These are phyloP conservation scores for Starmerella riodocensis DNA, from an alignment of 805 yeast genomes.

Conservation along the genomic window DNA sequence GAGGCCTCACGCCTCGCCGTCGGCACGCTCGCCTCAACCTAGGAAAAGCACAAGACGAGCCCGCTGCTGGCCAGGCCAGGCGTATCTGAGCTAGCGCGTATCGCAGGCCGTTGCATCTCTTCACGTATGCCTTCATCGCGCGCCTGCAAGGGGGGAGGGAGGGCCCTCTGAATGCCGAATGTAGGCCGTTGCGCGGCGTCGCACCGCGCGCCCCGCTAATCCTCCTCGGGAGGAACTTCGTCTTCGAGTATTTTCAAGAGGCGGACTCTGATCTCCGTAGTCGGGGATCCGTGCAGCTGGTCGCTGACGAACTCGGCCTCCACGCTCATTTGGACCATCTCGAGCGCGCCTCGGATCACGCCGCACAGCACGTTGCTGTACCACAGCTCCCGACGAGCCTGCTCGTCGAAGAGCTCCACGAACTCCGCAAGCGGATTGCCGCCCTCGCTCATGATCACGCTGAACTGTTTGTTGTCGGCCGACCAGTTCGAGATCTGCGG, in stretches of 20 bases:
- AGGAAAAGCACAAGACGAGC: no score
- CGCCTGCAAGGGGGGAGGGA: no score
- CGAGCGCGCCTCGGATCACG: conserved; percentile 77
- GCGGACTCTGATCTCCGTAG: conserved; percentile 65
- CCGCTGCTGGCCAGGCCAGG: no score
- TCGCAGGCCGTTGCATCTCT: no score
- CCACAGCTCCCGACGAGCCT: conserved; percentile 66
- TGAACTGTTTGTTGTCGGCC: conserved; percentile 58
- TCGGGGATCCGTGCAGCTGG: conserved; percentile 64
- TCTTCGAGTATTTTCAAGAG: conserved; percentile 66
- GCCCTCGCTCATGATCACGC: conserved; percentile 51
- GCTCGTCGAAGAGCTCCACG: conserved; percentile 82
- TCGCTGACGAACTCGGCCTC: conserved; percentile 73
- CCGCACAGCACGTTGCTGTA: conserved; percentile 85
- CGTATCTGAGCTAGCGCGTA: no score
- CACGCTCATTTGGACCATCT: conserved; percentile 90
- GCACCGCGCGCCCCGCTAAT: no score
- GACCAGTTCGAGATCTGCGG: conserved; percentile 72
- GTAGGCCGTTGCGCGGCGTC: no score
- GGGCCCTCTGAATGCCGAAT: no score
- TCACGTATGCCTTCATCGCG: no score
- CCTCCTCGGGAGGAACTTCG: conserved; percentile 96
- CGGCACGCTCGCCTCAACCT: no score
- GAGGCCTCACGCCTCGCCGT: no score
- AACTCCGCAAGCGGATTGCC: conserved; percentile 81